Percentiles rank a stretch among this genome's conserved stretches.
Evolutionary conservation across 2,329 filamentous ascomycete species (phyloP).

Genomic region (Paramyrothecium roridum): DNA sequence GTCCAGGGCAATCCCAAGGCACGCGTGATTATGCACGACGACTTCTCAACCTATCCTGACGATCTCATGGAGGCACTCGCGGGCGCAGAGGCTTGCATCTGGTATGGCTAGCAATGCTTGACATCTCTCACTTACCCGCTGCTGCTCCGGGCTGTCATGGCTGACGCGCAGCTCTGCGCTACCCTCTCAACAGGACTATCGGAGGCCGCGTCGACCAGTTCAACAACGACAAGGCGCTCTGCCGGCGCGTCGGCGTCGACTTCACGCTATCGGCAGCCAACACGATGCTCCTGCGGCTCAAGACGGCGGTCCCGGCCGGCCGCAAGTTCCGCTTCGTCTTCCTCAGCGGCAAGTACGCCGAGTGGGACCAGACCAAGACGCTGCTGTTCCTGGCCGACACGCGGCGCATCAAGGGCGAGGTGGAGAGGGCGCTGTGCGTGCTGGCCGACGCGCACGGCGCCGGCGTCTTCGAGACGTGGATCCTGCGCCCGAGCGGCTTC

Average conservation of each 20-base stretch:
- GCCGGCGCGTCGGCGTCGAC: conserved; percentile 52
- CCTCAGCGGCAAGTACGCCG: conserved; percentile 33
- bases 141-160: too few relatives aligned
- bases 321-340: conserved; percentile 39
- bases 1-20: conserved; percentile 44
- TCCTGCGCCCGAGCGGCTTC: conserved; percentile 25
- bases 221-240: conserved; percentile 40
- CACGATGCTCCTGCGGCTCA: conserved; percentile 38
- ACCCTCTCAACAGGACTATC: conserved; percentile 30
- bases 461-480: conserved; percentile 28
- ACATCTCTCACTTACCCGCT: too few relatives aligned
- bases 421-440: conserved; percentile 35
- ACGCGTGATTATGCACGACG: conserved; percentile 44
- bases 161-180: too few relatives aligned
- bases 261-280: conserved; percentile 59
- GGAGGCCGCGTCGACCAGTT: conserved; percentile 42
- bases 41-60: conserved; percentile 50
- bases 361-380: conserved; percentile 28
- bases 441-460: conserved; percentile 28
- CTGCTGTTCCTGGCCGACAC: conserved; percentile 33
- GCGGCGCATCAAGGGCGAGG: conserved; percentile 33
- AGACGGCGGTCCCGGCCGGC: conserved; percentile 21
- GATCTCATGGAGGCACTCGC: conserved; percentile 28
- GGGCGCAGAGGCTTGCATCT: conserved; percentile 61
- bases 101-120: conserved; percentile 41